These are phyloP conservation scores for Syzygium malaccense DNA, from an alignment of 441 rosid genomes.

Conservation along the genomic window DNA sequence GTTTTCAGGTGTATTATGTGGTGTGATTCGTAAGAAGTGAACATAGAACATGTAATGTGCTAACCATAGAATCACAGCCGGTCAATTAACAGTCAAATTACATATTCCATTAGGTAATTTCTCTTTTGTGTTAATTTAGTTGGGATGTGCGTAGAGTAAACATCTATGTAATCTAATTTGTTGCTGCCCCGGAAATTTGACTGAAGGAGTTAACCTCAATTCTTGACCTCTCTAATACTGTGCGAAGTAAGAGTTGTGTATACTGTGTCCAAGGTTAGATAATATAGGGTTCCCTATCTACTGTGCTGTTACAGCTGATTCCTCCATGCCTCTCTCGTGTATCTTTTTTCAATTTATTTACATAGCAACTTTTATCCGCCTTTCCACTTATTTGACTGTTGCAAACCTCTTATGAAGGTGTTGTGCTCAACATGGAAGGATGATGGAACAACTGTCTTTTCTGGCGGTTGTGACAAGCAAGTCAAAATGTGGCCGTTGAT, in stretches of 20 bases:
- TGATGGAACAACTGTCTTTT: constrained; percentile 91
- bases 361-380: not conserved
- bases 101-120: not conserved
- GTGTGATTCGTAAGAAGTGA: not conserved
- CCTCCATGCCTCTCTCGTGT: not conserved
- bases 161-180: not conserved
- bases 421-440: constrained; percentile 96
- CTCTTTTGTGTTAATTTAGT: not conserved
- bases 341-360: not conserved
- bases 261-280: not conserved
- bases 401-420: constrained; percentile 36
- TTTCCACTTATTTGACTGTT: not conserved
- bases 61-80: not conserved
- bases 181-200: not conserved
- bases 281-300: not conserved
- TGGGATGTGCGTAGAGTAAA: not conserved
- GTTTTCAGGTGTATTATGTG: not conserved
- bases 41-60: not conserved
- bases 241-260: not conserved
- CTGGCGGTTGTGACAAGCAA: constrained; percentile 98
- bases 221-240: not conserved
- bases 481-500: constrained; percentile 94
- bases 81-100: not conserved
- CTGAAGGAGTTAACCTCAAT: not conserved
- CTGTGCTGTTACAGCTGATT: not conserved